Evolutionary conservation across 2,329 filamentous ascomycete species (phyloP).

Genomic region (Ophiostoma australiae): DNA sequence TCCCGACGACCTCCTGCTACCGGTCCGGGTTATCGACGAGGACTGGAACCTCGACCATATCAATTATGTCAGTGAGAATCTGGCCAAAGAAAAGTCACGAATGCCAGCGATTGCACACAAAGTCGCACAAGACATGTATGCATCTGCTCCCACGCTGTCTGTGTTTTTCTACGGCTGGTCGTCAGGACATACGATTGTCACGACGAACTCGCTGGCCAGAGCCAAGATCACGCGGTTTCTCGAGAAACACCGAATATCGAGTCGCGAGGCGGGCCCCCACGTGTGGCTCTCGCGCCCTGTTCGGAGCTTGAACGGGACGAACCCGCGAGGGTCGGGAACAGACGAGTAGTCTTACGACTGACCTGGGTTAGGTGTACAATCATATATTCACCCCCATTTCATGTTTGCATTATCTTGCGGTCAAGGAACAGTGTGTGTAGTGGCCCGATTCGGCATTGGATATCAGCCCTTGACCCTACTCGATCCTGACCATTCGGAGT

Average conservation of each 20-base stretch:
- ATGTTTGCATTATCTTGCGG: background rate
- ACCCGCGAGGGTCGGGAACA: background rate
- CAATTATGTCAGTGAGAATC: slow-evolving; percentile 27
- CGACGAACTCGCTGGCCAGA: slow-evolving; percentile 63
- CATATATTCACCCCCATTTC: background rate
- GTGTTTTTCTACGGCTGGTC: slow-evolving; percentile 72
- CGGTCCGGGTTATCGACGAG: slow-evolving; percentile 52
- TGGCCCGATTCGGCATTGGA: background rate
- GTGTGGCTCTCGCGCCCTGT: slow-evolving; percentile 25
- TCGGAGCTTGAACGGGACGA: slow-evolving; percentile 27
- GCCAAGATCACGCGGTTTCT: slow-evolving; percentile 48
- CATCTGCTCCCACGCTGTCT: slow-evolving; percentile 51
- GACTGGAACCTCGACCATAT: slow-evolving; percentile 39
- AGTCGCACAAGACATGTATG: slow-evolving; percentile 33
- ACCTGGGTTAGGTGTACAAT: background rate
- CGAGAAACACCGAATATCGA: slow-evolving; percentile 22
- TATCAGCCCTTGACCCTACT: background rate
- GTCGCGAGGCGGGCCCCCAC: slow-evolving; percentile 21
- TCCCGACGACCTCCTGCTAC: slow-evolving; percentile 44
- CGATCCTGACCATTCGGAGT: background rate
- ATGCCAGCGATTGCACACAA: slow-evolving; percentile 43
- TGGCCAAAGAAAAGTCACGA: background rate
- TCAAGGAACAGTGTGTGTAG: background rate
- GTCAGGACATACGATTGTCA: slow-evolving; percentile 58
- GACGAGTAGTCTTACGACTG: background rate